Evolutionary conservation across 768 basidiomycete species (phyloP), one percentile per base, ranked within the genome.

Genomic region (Russula emetica): DNA sequence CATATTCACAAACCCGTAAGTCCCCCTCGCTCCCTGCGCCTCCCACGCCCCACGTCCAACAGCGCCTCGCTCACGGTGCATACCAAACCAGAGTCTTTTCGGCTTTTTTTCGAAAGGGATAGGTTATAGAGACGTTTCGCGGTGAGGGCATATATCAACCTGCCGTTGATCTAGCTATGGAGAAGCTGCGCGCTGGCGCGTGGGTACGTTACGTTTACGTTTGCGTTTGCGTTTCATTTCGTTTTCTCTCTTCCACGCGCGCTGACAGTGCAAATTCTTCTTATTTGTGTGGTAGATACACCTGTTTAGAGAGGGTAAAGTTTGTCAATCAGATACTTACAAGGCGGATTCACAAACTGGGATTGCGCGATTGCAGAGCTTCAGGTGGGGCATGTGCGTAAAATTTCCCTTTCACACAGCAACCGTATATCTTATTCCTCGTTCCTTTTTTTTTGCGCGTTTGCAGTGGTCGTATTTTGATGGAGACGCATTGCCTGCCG

Each of bases 351-450:
- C 59, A 0, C 54, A 70, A 42, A 69, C 77, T 61, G 84, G 85
- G 13, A 66, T 77, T 8, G 77, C 79, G 18, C 74, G 73, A 68
- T 74, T 97, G 57, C 80, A 85, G 9, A 79, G 90, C 52, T 96
- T 97, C 75, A 97, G 95, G 78, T 98, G 95, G 95, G 95, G 95
- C 62, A 78, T 95, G 94, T 95, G 72, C 75, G 93, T 86, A n/a
- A n/a, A n/a, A n/a, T n/a, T 22, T 10, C 8, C 6, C 42, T 5
- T 6, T 44, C 36, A 38, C n/a, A 5, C 36, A 38, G 14, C 38
- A 38, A 14, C 10, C 9, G 36, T 36, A 36, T 36, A 36, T 13
- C 38, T 5, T 16, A 10, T 11, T 24, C 11, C 22, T 24, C 0
- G 11, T 36, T 14, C 5, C 24, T 13, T 51, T 38, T 54, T n/a